These are phyloP conservation scores for Scheffersomyces titani DNA, from an alignment of 1,139 yeast species.

Conservation along the genomic window DNA sequence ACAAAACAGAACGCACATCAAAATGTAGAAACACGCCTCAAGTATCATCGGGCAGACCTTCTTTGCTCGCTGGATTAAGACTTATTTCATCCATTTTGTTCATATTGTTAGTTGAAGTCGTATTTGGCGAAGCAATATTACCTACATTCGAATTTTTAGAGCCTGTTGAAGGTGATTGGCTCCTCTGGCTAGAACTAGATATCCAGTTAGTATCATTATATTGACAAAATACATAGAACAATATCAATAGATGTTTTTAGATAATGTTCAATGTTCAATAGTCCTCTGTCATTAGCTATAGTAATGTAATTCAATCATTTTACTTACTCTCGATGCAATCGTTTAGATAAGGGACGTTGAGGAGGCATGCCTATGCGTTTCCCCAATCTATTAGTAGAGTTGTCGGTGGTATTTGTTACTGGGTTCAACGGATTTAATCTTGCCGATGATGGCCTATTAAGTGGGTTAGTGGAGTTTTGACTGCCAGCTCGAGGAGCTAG, in stretches of 20 bases:
- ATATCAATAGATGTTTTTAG: too few species aligned
- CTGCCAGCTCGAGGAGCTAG: neutral
- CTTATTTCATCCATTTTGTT: neutral
- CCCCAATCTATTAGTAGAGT: conserved; percentile 10
- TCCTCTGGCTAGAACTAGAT: neutral
- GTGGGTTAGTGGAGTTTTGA: conserved; percentile 2
- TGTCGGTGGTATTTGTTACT: neutral
- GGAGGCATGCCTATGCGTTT: conserved; percentile 42
- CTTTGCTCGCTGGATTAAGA: neutral
- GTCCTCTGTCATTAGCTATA: neutral
- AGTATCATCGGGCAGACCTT: neutral
- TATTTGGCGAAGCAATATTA: neutral
- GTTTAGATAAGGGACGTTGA: conserved; percentile 20
- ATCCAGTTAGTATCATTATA: neutral
- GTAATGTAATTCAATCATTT: neutral
- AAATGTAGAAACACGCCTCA: neutral
- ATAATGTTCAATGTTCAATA: neutral
- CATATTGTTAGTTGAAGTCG: neutral
- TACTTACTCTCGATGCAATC: conserved; percentile 15
- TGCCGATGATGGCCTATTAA: neutral
- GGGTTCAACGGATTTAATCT: neutral
- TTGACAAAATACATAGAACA: neutral
- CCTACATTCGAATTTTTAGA: neutral
- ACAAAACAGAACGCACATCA: neutral
- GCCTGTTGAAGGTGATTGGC: neutral